Conservation (phyloP, 2,329 filamentous ascomycete genomes). For the Aspergillus tamarii region DNA sequence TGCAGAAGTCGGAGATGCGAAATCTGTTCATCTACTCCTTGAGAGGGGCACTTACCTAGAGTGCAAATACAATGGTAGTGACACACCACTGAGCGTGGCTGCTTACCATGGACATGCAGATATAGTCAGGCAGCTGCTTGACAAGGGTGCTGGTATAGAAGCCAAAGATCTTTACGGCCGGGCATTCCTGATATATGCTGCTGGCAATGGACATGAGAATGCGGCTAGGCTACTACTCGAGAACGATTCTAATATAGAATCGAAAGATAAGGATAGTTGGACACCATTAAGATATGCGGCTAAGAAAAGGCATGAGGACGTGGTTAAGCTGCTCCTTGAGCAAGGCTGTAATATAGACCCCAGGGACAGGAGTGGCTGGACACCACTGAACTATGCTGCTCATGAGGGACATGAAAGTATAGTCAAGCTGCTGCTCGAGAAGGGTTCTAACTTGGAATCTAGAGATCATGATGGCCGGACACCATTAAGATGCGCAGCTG, state of each 20-base stretch:
- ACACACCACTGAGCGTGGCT: neutral
- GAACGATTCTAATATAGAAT: too few species aligned
- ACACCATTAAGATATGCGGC: too few species aligned
- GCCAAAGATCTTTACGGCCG: neutral
- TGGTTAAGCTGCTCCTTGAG: too few species aligned
- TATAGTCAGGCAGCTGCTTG: neutral
- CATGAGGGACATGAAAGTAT: too few species aligned
- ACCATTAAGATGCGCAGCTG: neutral
- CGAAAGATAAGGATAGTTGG: too few species aligned
- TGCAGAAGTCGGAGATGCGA: neutral
- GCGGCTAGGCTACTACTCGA: too few species aligned
- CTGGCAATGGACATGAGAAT: too few species aligned
- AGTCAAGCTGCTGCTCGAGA: too few species aligned
- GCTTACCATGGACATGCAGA: neutral
- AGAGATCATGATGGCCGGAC: neutral
- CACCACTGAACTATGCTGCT: neutral
- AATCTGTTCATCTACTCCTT: neutral
- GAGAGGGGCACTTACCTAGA: neutral
- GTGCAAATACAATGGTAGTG: neutral
- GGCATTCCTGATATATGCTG: too few species aligned
- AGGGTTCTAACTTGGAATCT: neutral
- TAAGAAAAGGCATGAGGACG: too few species aligned
- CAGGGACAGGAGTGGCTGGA: neutral
- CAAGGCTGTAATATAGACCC: neutral
- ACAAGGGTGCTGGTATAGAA: neutral